Base-by-base conservation (phyloP, 306 rosid species). In the Medicago arabica region DNA sequence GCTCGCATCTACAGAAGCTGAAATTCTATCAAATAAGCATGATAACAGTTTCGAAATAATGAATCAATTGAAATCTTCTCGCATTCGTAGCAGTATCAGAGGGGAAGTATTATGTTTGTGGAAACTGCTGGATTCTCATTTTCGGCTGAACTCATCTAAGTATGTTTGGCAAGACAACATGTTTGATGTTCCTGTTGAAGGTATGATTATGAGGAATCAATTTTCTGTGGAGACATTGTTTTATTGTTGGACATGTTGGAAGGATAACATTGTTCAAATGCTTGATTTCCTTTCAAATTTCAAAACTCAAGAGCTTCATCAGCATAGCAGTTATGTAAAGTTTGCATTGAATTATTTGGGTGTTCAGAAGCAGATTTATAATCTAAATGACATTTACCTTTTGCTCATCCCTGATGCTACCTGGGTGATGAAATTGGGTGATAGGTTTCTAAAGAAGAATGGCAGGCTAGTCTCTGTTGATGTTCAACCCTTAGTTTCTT, bases 231-330 rank as follows among this genome's bases (percentile, higher is more conserved):
- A 86, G 41, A 82, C 96, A 1, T 55, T 90, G 44, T 82, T 86
- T 66, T 81, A 80, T 86, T 88, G 85, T 81, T 92, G 96, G 98
- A 78, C 81, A 31, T 72, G 84, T 57, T 92, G 96, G 94, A 92
- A 81, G 82, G 88, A 85, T 38, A 81, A 80, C 28, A 77, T 89
- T 34, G 61, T 57, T 14, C 61, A 18, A 9, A 60, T 90, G 28
- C 16, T 86, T 34, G 83, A 87, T 36, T 82, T 51, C 62, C 88
- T 86, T 16, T 50, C 74, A 69, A 55, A 71, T 77, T 61, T 80
- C 38, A 86, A 77, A 61, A 76, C 57, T 7, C 76, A 76, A 51
- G 91, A 78, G 10, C 76, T 5, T 13, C 55, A 67, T 36, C 85
- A 75, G 41, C 55, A 78, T 10, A 57, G 21, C 41, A 40, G 75